Evolutionary conservation across 1,139 yeast species (phyloP).

Genomic region (Diutina rugosa): DNA sequence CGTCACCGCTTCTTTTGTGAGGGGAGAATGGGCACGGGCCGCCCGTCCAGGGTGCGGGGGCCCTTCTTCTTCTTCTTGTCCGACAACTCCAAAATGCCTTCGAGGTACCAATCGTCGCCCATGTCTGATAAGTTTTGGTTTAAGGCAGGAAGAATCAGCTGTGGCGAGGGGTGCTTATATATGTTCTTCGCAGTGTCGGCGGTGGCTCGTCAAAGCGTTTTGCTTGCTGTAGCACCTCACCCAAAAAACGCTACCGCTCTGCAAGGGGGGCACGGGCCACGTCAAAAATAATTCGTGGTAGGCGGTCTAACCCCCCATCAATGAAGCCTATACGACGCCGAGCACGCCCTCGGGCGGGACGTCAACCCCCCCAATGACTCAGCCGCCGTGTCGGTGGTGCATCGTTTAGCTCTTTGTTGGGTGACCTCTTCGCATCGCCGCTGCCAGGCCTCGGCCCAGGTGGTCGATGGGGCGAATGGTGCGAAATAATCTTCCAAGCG

Average conservation of each 20-base stretch:
- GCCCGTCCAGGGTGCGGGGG: constrained; percentile 1
- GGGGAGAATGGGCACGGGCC: background rate
- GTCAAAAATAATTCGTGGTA: background rate
- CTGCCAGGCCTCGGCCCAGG: background rate
- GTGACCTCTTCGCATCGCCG: too few species aligned
- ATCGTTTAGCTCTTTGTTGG: too few species aligned
- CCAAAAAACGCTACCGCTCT: background rate
- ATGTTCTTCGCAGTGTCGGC: background rate
- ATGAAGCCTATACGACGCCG: background rate
- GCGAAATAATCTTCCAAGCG: background rate
- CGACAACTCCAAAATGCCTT: background rate
- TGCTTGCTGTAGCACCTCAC: background rate
- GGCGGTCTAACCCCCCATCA: background rate
- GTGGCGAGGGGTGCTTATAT: too few species aligned
- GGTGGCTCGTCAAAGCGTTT: background rate
- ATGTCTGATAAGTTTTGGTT: background rate
- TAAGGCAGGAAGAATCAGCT: background rate
- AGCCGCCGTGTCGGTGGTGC: too few species aligned
- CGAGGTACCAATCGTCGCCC: constrained; percentile 1
- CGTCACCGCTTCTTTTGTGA: background rate
- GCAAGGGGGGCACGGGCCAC: background rate
- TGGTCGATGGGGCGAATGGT: background rate
- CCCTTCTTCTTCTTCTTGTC: constrained; percentile 1
- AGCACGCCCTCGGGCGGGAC: background rate
- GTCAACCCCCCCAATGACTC: too few species aligned